Conservation (phyloP, 164 flowering plant genomes). For the Tinospora cordifolia region DNA sequence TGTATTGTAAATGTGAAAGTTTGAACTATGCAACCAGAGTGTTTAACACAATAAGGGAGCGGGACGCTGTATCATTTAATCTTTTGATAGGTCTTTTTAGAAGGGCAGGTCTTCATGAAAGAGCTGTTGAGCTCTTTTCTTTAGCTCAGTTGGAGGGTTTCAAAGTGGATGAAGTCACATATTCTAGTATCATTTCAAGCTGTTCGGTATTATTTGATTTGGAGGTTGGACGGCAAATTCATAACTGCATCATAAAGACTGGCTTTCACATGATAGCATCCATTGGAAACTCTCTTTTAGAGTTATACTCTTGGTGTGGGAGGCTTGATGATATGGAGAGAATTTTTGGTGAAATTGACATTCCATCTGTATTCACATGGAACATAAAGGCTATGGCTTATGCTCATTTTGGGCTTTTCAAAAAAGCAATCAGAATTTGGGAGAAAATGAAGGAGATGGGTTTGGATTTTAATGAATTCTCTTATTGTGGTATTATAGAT, state of each 20-base stretch:
- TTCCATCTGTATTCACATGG: slow-evolving; percentile 25
- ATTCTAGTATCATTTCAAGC: slow-evolving; percentile 21
- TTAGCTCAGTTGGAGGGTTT: slow-evolving; percentile 17
- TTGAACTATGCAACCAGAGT: slow-evolving; percentile 10
- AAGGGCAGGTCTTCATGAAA: slow-evolving; percentile 15
- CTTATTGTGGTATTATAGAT: slow-evolving; percentile 19
- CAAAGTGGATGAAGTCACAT: slow-evolving; percentile 17
- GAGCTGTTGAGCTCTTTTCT: slow-evolving; percentile 14
- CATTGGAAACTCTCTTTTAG: slow-evolving; percentile 22
- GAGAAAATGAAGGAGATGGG: slow-evolving; percentile 21
- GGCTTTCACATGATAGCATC: slow-evolving; percentile 18
- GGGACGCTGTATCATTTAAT: slow-evolving; percentile 19
- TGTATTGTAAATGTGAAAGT: slow-evolving; percentile 24
- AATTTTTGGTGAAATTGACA: slow-evolving; percentile 19
- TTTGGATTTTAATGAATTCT: slow-evolving; percentile 21
- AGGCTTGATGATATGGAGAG: slow-evolving; percentile 18
- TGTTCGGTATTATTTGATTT: slow-evolving; percentile 16
- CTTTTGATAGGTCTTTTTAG: slow-evolving; percentile 13
- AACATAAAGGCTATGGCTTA: slow-evolving; percentile 23
- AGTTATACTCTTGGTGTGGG: slow-evolving; percentile 26
- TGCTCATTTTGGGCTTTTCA: slow-evolving; percentile 13
- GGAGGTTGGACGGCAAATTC: slow-evolving; percentile 24
- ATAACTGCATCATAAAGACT: slow-evolving; percentile 15
- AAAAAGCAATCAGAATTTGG: slow-evolving; percentile 17
- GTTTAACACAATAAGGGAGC: slow-evolving; percentile 14